phyloP scores from a whole-genome alignment of 306 rosid species.

The Acmispon strigosus region DNA sequence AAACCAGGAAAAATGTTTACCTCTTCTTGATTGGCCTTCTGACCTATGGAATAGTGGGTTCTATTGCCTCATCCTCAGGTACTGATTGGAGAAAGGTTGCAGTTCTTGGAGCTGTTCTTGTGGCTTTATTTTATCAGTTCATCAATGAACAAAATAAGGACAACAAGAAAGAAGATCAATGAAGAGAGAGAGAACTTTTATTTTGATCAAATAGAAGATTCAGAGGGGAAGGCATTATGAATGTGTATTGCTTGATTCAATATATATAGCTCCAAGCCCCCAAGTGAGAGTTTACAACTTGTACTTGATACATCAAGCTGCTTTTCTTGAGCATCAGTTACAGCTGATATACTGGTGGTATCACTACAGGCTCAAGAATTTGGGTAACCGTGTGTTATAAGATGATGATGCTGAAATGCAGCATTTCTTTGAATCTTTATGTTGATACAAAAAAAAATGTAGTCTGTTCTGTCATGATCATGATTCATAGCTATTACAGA shows the following conservation, averaged over 20 bases:
- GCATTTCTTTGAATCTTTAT: conserved; percentile 1
- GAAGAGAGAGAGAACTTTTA: conserved; percentile 20
- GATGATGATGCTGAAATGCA: conserved; percentile 29
- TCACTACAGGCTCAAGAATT: conserved; percentile 41
- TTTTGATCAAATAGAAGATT: not conserved
- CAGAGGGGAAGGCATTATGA: conserved; percentile 3
- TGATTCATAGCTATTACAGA: not conserved
- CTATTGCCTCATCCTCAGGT: conserved; percentile 39
- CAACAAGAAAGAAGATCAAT: conserved; percentile 30
- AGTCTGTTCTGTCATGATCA: not conserved
- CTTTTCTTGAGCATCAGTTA: conserved; percentile 38
- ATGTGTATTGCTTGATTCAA: conserved; percentile 37
- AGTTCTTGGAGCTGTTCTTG: conserved; percentile 54
- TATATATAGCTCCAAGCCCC: conserved; percentile 42
- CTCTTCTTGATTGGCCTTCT: conserved; percentile 58
- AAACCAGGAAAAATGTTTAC: conserved; percentile 54
- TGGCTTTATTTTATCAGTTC: conserved; percentile 45
- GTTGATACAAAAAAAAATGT: not conserved
- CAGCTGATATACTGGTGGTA: conserved; percentile 28
- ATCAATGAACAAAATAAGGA: conserved; percentile 54
- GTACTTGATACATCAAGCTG: conserved; percentile 51
- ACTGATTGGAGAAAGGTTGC: conserved; percentile 64
- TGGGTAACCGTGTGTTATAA: conserved; percentile 8
- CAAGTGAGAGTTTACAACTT: conserved; percentile 28
- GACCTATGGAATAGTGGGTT: conserved; percentile 43